A percentile compares a stretch with the other conserved stretches of the same genome.
Conservation (phyloP, 805 yeast species). For the Cyberlindnera euphorbiiphila region DNA sequence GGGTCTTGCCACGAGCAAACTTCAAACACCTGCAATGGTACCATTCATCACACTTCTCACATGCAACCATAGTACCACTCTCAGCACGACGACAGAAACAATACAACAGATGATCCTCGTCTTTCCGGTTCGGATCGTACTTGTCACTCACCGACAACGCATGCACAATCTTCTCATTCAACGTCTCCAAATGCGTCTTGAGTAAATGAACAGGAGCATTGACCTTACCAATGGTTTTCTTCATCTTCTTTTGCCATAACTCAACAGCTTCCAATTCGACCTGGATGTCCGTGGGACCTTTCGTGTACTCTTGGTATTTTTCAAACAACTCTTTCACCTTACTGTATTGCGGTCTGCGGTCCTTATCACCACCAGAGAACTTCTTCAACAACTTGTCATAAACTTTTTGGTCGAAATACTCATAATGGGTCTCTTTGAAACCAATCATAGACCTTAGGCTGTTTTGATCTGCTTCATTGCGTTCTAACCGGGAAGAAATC, state of each 20-base stretch:
- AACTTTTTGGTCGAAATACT: constrained; percentile 3
- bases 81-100: constrained; percentile 64
- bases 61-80: constrained; percentile 61
- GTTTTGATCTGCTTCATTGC: constrained; percentile 8
- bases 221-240: constrained; percentile 33
- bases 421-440: constrained; percentile 4
- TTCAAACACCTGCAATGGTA: constrained; percentile 60
- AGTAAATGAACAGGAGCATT: constrained; percentile 32
- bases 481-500: constrained; percentile 1
- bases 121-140: constrained; percentile 10
- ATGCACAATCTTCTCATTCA: constrained; percentile 20
- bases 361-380: constrained; percentile 30
- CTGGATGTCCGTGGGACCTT: constrained; percentile 14
- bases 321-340: constrained; percentile 29
- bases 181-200: constrained; percentile 25
- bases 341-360: constrained; percentile 30
- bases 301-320: constrained; percentile 13
- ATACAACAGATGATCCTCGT: constrained; percentile 32
- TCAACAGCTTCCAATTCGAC: constrained; percentile 28
- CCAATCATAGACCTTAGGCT: background rate
- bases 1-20: constrained; percentile 31
- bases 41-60: constrained; percentile 72
- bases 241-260: constrained; percentile 35
- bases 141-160: constrained; percentile 28
- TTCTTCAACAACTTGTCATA: constrained; percentile 13